phyloP scores from a whole-genome alignment of 2,329 filamentous ascomycete species.

The Hypomyces rosellus region DNA sequence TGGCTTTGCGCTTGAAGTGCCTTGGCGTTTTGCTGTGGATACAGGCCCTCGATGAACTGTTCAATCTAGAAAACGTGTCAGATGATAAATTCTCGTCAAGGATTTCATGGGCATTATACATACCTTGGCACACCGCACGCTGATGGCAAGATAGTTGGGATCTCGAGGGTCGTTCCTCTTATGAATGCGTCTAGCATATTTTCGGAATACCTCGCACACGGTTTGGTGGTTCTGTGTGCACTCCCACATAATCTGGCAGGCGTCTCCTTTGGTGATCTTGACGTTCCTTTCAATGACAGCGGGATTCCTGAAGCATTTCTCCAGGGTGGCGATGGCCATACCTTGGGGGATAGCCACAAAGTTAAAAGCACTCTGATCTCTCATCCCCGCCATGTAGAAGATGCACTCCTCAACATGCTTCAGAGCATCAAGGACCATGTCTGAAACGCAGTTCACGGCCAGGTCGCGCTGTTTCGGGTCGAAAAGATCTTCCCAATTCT shows the following conservation, averaged over 20 bases:
- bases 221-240: constrained; percentile 84
- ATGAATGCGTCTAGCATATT: constrained; percentile 74
- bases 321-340: constrained; percentile 95
- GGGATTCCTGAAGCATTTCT: constrained; percentile 87
- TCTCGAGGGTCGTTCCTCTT: constrained; percentile 92
- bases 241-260: constrained; percentile 85
- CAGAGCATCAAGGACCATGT: constrained; percentile 90
- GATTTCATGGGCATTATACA: background rate
- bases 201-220: constrained; percentile 75
- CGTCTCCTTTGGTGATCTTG: constrained; percentile 94
- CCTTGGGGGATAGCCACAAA: constrained; percentile 94
- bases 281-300: constrained; percentile 78
- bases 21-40: constrained; percentile 74
- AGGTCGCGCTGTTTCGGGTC: constrained; percentile 69
- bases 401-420: constrained; percentile 85
- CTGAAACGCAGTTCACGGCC: constrained; percentile 79
- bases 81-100: constrained; percentile 3
- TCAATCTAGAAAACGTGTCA: constrained; percentile 58
- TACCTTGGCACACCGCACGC: constrained; percentile 81
- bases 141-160: constrained; percentile 88
- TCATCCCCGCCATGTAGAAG: constrained; percentile 94
- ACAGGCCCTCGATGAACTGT: constrained; percentile 90
- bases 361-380: constrained; percentile 97
- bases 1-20: constrained; percentile 37
- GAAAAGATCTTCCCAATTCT: constrained; percentile 85